Conservation (phyloP, 495 filamentous ascomycete species). For the Podospora conica region DNA sequence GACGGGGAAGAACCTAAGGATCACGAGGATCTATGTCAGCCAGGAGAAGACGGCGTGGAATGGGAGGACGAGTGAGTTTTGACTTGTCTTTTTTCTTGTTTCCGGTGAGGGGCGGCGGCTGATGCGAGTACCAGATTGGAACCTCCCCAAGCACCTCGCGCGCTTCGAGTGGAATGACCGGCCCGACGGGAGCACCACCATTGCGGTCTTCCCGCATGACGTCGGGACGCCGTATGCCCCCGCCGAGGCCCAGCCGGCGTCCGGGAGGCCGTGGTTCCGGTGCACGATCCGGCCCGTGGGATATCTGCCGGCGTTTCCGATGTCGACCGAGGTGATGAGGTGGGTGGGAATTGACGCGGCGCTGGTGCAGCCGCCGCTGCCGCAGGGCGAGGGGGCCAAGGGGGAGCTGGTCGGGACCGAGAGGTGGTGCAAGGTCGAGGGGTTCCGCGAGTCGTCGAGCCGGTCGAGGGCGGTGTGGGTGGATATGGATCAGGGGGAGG, state of each 20-base stretch:
- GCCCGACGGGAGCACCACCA: conserved; percentile 28
- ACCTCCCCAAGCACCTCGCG: conserved; percentile 50
- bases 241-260: conserved; percentile 19
- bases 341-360: conserved; percentile 30
- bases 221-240: conserved; percentile 9
- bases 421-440: conserved; percentile 27
- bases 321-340: conserved; percentile 29
- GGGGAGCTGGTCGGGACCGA: conserved; percentile 33
- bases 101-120: not conserved
- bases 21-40: conserved; percentile 47
- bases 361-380: conserved; percentile 42
- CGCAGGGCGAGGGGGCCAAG: conserved; percentile 24
- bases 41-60: conserved; percentile 44
- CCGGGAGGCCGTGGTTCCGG: conserved; percentile 36
- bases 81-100: not conserved
- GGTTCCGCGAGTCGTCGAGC: conserved; percentile 16
- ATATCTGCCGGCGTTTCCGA: conserved; percentile 38
- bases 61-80: conserved; percentile 32
- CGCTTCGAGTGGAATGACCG: conserved; percentile 41
- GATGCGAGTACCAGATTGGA: conserved; percentile 37
- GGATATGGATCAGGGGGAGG: conserved; percentile 34
- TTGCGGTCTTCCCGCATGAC: conserved; percentile 41
- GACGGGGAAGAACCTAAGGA: conserved; percentile 24
- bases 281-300: conserved; percentile 35
- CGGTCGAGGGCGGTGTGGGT: conserved; percentile 30